Evolutionary conservation across 2,329 filamentous ascomycete genomes (phyloP).

Genomic region (Alternaria alternata): DNA sequence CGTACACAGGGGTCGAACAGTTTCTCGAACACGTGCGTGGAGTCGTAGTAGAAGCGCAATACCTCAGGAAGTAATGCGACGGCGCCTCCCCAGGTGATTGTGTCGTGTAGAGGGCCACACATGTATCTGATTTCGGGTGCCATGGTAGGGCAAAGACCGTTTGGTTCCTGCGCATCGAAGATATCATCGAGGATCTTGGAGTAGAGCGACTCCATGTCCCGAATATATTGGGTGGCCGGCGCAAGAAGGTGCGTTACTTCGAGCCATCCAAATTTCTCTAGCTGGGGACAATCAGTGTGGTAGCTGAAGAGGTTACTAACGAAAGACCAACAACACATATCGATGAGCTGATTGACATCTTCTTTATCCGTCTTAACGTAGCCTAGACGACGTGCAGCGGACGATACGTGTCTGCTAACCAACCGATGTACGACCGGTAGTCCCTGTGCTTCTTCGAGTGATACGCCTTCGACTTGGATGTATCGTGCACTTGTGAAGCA

Average conservation of each 20-base stretch:
- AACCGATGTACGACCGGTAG: slow-evolving; percentile 49
- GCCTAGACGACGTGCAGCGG: slow-evolving; percentile 49
- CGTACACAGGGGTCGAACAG: slow-evolving; percentile 50
- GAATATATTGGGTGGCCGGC: slow-evolving; percentile 44
- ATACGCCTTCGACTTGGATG: background rate
- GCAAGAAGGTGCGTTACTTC: slow-evolving; percentile 58
- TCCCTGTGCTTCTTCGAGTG: background rate
- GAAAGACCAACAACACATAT: slow-evolving; percentile 50
- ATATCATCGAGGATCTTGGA: slow-evolving; percentile 60
- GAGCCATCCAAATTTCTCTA: slow-evolving; percentile 59
- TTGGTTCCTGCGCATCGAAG: slow-evolving; percentile 56
- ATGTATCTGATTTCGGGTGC: slow-evolving; percentile 59
- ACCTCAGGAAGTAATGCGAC: slow-evolving; percentile 46
- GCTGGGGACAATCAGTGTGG: slow-evolving; percentile 53
- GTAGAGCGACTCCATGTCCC: slow-evolving; percentile 58
- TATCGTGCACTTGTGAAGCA: background rate
- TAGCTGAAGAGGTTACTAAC: slow-evolving; percentile 48
- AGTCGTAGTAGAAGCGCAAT: slow-evolving; percentile 53
- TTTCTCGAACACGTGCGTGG: slow-evolving; percentile 49
- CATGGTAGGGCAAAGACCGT: slow-evolving; percentile 58
- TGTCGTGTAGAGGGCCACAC: slow-evolving; percentile 59
- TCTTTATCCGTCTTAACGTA: slow-evolving; percentile 52
- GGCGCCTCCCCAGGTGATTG: slow-evolving; percentile 56
- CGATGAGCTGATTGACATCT: background rate
- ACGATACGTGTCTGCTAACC: slow-evolving; percentile 52